phyloP scores from a whole-genome alignment of 345 rosid genomes.

The Gossypium ekmanianum region DNA sequence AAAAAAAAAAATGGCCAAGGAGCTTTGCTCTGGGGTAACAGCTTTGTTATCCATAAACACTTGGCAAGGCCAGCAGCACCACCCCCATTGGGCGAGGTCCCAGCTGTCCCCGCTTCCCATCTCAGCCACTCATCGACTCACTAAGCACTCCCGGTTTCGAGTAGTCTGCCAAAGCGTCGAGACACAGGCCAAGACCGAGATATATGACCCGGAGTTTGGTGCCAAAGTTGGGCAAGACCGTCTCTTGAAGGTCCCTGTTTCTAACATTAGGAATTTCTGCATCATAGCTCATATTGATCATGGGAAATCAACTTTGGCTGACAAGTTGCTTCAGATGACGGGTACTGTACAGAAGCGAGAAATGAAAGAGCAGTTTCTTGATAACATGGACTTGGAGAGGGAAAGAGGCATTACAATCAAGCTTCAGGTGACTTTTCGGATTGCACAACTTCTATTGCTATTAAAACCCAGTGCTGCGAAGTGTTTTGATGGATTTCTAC shows the following conservation, averaged over 20 bases:
- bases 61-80: conserved; percentile 3
- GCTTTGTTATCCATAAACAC: conserved; percentile 7
- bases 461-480: neutral
- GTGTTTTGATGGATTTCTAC: neutral
- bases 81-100: neutral
- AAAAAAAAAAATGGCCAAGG: conserved; percentile 7
- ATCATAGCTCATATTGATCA: conserved; percentile 98
- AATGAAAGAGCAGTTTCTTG: conserved; percentile 97
- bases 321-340: conserved; percentile 87
- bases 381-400: conserved; percentile 97
- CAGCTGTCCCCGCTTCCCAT: neutral
- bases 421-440: conserved; percentile 53
- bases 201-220: conserved; percentile 29
- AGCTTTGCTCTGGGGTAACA: conserved; percentile 7
- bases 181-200: neutral
- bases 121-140: neutral
- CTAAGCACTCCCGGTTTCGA: conserved; percentile 6
- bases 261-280: conserved; percentile 76
- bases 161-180: conserved; percentile 1
- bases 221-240: conserved; percentile 66
- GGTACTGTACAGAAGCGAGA: conserved; percentile 93
- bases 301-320: conserved; percentile 94
- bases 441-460: neutral
- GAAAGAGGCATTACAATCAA: conserved; percentile 98
- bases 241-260: conserved; percentile 74